Evolutionary conservation across 805 yeast species (phyloP), one percentile per base, ranked within the genome.

Genomic region (Cyberlindnera suaveolens): DNA sequence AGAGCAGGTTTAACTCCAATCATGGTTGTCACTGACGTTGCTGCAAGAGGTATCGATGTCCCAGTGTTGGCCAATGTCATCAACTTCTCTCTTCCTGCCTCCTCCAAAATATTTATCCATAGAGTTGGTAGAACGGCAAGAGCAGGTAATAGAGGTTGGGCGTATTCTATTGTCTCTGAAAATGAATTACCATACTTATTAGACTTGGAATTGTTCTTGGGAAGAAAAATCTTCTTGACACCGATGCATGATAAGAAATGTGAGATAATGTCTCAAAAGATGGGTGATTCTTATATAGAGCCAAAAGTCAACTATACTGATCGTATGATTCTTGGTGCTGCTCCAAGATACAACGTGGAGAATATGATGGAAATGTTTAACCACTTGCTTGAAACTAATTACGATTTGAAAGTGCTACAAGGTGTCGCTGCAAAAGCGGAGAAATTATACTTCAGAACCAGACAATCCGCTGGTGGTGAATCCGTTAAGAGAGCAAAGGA

Each of bases 121-220:
- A 80, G 99, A 67, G 98, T 93, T 38, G 99, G 99, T 64, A 82
- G 99, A 75, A 93, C 99, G 37, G 99, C 99, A 10, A 85, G 99
- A 75, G 99, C 99, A 8, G 99, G 99, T 61, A 84, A 88, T 61
- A 80, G 76, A 54, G 99, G 99, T 60, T 89, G 97, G 95, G 99
- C 99, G 0, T 93, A 86, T 62, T 83, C 96, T 3, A 78, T 93
- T 47, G 83, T 90, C 7, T 74, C 80, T 45, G 96, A 89, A 50
- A 72, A 78, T 43, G 99, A 93, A 61, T 65, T 91, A 44, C 96
- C 99, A 10, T 93, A 91, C 55, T 64, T 93, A 41, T 71, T 91
- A 39, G 99, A 93, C 63, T 71, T 93, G 54, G 98, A 93, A 61
- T 63, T 93, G 36, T 91, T 93, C 57, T 68, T 93, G 53, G 97